A percentile compares a stretch with the other conserved stretches of the same genome.
These are phyloP conservation scores for Pilatotrama ljubarskyi DNA, from an alignment of 768 basidiomycete species.

Conservation along the genomic window DNA sequence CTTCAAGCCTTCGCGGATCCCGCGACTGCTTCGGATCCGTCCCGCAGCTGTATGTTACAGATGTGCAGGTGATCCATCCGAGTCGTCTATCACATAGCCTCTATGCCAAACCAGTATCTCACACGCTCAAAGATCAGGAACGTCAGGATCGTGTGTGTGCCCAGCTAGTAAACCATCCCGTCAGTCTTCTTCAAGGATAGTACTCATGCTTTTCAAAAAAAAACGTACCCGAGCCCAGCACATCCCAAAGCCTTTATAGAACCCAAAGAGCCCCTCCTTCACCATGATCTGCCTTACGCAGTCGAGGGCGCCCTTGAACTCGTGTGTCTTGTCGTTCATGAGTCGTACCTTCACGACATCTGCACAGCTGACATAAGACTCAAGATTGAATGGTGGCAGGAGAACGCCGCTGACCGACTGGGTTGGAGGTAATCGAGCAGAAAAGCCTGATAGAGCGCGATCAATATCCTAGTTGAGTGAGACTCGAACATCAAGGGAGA, in stretches of 20 bases:
- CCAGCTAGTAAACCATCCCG: slow-evolving; percentile 28
- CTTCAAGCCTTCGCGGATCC: background rate
- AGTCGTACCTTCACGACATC: slow-evolving; percentile 41
- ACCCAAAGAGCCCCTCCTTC: slow-evolving; percentile 35
- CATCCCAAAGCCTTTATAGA: slow-evolving; percentile 43
- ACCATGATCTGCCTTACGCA: slow-evolving; percentile 33
- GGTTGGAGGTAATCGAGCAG: slow-evolving; percentile 39
- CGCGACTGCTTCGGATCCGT: too few species aligned
- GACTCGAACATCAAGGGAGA: background rate
- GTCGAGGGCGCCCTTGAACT: slow-evolving; percentile 31
- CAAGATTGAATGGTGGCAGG: background rate
- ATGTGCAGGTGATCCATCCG: too few species aligned
- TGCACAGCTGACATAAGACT: background rate
- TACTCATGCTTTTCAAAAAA: background rate
- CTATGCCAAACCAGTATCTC: slow-evolving; percentile 33
- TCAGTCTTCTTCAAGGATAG: background rate
- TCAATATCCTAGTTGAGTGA: too few species aligned
- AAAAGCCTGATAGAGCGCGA: slow-evolving; percentile 26
- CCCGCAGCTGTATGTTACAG: background rate
- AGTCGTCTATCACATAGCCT: slow-evolving; percentile 30
- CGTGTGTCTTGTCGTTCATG: slow-evolving; percentile 38
- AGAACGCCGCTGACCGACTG: slow-evolving; percentile 30
- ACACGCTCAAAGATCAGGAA: slow-evolving; percentile 38
- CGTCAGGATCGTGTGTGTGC: slow-evolving; percentile 37
- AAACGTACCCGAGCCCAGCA: slow-evolving; percentile 39